Conservation (phyloP, 1,284 basidiomycete genomes). For the Cutaneotrichosporon arboriforme region DNA sequence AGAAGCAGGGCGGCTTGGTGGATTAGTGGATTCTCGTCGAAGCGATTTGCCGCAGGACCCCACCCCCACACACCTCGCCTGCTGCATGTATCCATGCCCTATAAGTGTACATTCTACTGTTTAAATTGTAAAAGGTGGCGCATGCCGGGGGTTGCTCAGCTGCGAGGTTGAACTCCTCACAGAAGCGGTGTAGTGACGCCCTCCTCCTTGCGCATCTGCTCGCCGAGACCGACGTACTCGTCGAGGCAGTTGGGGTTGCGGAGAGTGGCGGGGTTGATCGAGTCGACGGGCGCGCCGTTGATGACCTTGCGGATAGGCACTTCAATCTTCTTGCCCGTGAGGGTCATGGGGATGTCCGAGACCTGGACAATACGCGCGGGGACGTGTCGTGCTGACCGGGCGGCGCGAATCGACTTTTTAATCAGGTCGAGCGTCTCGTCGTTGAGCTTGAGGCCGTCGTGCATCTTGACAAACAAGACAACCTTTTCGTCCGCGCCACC, state of each 20-base stretch:
- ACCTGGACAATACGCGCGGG: slow-evolving; percentile 65
- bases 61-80: background rate
- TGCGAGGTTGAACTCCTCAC: too few species aligned
- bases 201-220: slow-evolving; percentile 51
- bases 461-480: slow-evolving; percentile 66
- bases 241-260: slow-evolving; percentile 68
- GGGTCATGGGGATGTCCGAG: slow-evolving; percentile 70
- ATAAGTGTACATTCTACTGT: background rate
- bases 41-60: too few species aligned
- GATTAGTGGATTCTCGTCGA: background rate
- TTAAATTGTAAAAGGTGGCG: background rate
- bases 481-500: slow-evolving; percentile 73
- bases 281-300: slow-evolving; percentile 66
- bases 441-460: slow-evolving; percentile 54
- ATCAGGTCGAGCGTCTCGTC: slow-evolving; percentile 57
- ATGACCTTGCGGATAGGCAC: slow-evolving; percentile 55
- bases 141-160: background rate
- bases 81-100: background rate
- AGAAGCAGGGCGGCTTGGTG: background rate
- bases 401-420: slow-evolving; percentile 59
- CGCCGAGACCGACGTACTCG: slow-evolving; percentile 60
- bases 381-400: slow-evolving; percentile 68
- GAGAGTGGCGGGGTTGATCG: slow-evolving; percentile 69
- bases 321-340: slow-evolving; percentile 81
- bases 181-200: slow-evolving; percentile 20